Base-by-base conservation (phyloP, 192 early-diverging fungal genomes). In the Coemansia sp. region DNA sequence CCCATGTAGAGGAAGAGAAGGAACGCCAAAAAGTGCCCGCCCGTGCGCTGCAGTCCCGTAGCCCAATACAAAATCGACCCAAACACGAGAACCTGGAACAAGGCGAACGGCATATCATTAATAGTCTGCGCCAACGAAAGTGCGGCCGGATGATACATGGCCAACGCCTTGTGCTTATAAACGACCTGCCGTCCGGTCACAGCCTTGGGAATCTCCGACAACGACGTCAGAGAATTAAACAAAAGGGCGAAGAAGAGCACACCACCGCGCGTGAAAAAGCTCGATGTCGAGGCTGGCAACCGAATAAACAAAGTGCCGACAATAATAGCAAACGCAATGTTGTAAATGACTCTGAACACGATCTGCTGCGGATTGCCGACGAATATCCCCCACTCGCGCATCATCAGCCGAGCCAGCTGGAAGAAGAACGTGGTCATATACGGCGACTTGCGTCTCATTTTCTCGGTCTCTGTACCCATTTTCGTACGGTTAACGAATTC, bases 101-200 rank as follows among this genome's bases (percentile, higher is more conserved):
- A 46, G 31, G 85, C 71, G 41, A 88, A 89, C 44, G 90, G 90
- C 29, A 62, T 55, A 6, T 71, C 74, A 11, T 75, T 68, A 0
- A 69, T 14, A 1, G 69, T 67, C 41, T 75, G 65, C 12, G 69
- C 80, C 34, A 73, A 36, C 12, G 77, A 72, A 7, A 75, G 62
- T 0, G 75, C 76, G 0, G 72, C 73, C 3, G 78, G 78, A 32
- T 75, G 72, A 37, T 77, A 72, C 60, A 92, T 69, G 21, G 89
- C 88, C 70, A 89, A 88, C 2, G 84, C 85, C 50, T 89, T 90
- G 76, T 94, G 93, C 67, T 94, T 94, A 75, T 91, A 87, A 19
- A 91, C 71, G 29, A 92, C 85, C n/a, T 87, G 82, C 27, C 93
- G 89, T 42, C 90, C 90, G 23, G 85, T 79, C 45, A 93, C 82